A percentile compares a stretch with the other conserved stretches of the same genome.
These are phyloP conservation scores for Nicotiana attenuata DNA, from an alignment of 257 asterid genomes.

Conservation along the genomic window DNA sequence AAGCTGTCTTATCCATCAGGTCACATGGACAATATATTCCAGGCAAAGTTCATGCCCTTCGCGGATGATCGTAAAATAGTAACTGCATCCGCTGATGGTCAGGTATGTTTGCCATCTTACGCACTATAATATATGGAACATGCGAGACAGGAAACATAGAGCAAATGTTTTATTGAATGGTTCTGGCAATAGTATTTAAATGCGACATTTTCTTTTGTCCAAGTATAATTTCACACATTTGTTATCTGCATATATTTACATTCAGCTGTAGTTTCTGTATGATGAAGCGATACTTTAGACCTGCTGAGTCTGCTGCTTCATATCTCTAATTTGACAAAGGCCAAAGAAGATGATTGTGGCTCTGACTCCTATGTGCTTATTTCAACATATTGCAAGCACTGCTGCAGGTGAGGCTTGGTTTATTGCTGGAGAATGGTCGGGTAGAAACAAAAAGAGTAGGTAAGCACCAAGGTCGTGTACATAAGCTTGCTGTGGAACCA, in stretches of 20 bases:
- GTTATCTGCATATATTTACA: background rate
- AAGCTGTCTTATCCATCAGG: conserved; percentile 68
- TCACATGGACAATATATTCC: conserved; percentile 63
- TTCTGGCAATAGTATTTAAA: background rate
- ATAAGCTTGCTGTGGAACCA: conserved; percentile 83
- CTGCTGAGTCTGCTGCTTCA: background rate
- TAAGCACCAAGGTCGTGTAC: conserved; percentile 73
- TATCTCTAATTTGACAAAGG: background rate
- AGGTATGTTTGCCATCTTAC: conserved; percentile 30
- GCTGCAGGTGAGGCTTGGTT: conserved; percentile 71
- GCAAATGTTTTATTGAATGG: background rate
- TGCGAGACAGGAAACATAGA: background rate
- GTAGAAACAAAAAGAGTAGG: conserved; percentile 58
- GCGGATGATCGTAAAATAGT: conserved; percentile 61
- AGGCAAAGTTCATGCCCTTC: conserved; percentile 72
- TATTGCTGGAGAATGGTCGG: conserved; percentile 50
- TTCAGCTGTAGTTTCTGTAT: background rate
- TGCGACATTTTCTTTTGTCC: background rate
- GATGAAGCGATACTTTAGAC: background rate
- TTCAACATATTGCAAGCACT: background rate
- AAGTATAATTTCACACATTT: too few relatives aligned
- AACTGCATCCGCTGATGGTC: conserved; percentile 74
- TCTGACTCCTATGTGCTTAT: background rate
- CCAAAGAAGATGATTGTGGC: background rate
- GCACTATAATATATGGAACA: background rate